Evolutionary conservation across 2,329 filamentous ascomycete genomes (phyloP).

Genomic region (Fusarium lateritium): DNA sequence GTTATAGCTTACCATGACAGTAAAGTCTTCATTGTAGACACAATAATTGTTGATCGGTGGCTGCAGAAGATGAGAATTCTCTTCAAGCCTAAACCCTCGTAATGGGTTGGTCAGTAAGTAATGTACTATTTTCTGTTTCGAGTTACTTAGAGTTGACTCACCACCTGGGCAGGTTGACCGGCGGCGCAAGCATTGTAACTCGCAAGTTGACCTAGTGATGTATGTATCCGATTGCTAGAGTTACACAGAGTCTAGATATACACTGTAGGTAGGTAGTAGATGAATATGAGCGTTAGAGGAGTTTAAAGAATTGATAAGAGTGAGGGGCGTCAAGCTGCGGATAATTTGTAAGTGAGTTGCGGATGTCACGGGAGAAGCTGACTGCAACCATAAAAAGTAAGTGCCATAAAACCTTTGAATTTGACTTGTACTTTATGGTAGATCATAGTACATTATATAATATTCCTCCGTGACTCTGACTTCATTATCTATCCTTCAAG

Average conservation of each 20-base stretch:
- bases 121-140: neutral
- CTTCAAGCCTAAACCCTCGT: conserved; percentile 76
- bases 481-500: neutral
- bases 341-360: conserved; percentile 31
- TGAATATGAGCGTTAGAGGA: neutral
- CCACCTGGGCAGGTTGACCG: conserved; percentile 72
- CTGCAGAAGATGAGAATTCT: conserved; percentile 92
- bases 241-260: neutral
- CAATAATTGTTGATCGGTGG: conserved; percentile 98
- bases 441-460: neutral
- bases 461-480: neutral
- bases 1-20: conserved; percentile 76
- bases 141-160: conserved; percentile 53
- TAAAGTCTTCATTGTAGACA: conserved; percentile 88
- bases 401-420: too few relatives aligned
- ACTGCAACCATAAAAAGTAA: neutral
- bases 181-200: conserved; percentile 62
- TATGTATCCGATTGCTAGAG: neutral
- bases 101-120: conserved; percentile 22
- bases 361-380: conserved; percentile 34
- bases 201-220: neutral
- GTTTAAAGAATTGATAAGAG: conserved; percentile 2
- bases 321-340: conserved; percentile 28
- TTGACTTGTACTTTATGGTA: too few relatives aligned
- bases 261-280: neutral